Conservation (phyloP, 495 filamentous ascomycete species). For the Hyaloscypha hepaticicola region DNA sequence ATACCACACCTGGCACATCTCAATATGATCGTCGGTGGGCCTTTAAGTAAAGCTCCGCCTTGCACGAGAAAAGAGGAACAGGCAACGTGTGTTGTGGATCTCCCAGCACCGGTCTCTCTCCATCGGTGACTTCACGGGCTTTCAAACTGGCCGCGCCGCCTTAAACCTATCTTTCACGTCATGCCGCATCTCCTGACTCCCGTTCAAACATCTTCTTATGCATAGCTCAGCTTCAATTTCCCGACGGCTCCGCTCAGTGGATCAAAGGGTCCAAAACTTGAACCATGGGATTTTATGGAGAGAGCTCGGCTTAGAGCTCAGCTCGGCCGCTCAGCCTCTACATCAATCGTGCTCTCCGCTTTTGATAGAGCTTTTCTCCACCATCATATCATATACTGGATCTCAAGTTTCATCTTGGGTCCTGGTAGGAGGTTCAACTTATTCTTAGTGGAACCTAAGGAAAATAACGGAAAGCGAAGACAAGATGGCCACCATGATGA, state of each 20-base stretch:
- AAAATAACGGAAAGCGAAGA: slow-evolving; percentile 11
- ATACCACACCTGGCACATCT: not conserved
- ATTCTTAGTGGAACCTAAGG: slow-evolving; percentile 12
- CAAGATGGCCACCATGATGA: slow-evolving; percentile 3
- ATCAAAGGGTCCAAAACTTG: slow-evolving; percentile 1
- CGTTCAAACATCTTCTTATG: slow-evolving; percentile 8
- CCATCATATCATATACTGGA: slow-evolving; percentile 27
- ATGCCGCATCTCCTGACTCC: slow-evolving; percentile 14
- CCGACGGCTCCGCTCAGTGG: slow-evolving; percentile 16
- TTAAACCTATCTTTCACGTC: slow-evolving; percentile 13
- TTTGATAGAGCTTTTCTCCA: slow-evolving; percentile 23
- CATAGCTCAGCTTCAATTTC: not conserved
- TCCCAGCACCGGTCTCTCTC: not conserved
- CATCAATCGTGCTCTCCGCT: slow-evolving; percentile 17
- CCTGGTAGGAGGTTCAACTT: not conserved
- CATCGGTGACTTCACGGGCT: slow-evolving; percentile 14
- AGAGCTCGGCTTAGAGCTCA: not conserved
- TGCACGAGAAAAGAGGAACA: slow-evolving; percentile 16
- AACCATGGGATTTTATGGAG: not conserved
- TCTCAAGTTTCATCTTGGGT: slow-evolving; percentile 10
- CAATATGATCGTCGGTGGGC: slow-evolving; percentile 5
- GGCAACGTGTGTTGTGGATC: slow-evolving; percentile 17
- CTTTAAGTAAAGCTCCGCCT: not conserved
- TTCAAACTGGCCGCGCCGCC: not conserved
- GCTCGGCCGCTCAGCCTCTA: slow-evolving; percentile 7